A percentile compares a stretch with the other conserved stretches of the same genome.
Evolutionary conservation across 2,329 filamentous ascomycete species (phyloP).

Genomic region (Fusarium virguliforme): DNA sequence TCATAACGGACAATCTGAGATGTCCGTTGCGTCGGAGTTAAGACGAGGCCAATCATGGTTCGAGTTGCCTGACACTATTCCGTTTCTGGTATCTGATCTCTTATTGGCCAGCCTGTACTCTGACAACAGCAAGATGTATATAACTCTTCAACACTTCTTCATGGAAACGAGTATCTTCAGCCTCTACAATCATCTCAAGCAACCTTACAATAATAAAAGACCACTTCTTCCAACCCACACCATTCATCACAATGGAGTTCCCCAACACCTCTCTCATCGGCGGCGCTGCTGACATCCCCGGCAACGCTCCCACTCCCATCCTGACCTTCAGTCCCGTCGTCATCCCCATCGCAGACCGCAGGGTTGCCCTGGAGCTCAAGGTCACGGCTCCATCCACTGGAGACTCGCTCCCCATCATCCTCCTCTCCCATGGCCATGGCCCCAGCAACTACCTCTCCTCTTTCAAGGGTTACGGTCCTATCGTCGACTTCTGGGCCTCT

Average conservation of each 20-base stretch:
- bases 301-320: conserved; percentile 38
- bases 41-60: conserved; percentile 13
- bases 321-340: conserved; percentile 48
- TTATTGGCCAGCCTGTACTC: conserved; percentile 19
- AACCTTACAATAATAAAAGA: neutral
- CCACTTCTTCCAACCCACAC: neutral
- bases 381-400: conserved; percentile 41
- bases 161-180: neutral
- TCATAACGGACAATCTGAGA: conserved; percentile 18
- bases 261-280: conserved; percentile 45
- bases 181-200: neutral
- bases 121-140: conserved; percentile 8
- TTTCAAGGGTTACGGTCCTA: conserved; percentile 45
- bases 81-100: conserved; percentile 18
- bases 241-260: conserved; percentile 41
- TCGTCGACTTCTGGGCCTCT: conserved; percentile 49
- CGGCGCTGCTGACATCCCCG: conserved; percentile 45
- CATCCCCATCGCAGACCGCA: conserved; percentile 33
- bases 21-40: conserved; percentile 26
- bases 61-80: neutral
- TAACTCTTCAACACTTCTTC: conserved; percentile 23
- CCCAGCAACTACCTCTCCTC: conserved; percentile 50
- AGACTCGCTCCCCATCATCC: conserved; percentile 43
- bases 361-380: conserved; percentile 48
- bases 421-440: conserved; percentile 51